Percentiles rank a stretch among this genome's conserved stretches.
Evolutionary conservation across 2,329 filamentous ascomycete species (phyloP).

Genomic region (Thermomyces lanuginosus): DNA sequence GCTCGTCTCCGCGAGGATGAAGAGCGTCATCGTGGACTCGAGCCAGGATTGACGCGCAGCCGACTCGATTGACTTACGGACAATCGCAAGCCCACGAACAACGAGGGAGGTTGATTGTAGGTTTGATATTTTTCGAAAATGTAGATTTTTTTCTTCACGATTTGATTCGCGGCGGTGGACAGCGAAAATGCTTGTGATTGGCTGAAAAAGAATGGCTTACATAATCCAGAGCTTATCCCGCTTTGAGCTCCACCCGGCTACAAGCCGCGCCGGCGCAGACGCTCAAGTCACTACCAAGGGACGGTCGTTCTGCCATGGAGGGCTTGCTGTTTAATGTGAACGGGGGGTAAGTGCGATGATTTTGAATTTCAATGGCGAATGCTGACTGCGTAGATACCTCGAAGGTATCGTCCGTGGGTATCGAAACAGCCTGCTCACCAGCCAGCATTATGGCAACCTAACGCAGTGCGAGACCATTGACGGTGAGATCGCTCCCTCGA

Average conservation of each 20-base stretch:
- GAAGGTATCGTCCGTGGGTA: slow-evolving; percentile 97
- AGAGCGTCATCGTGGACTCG: slow-evolving; percentile 56
- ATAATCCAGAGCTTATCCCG: slow-evolving; percentile 11
- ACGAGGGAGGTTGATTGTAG: too few relatives aligned
- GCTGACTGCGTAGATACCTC: slow-evolving; percentile 52
- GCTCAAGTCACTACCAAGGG: too few relatives aligned
- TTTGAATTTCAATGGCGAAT: neutral
- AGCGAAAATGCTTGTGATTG: slow-evolving; percentile 12
- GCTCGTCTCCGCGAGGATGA: slow-evolving; percentile 85
- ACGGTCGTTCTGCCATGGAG: slow-evolving; percentile 46
- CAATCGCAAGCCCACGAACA: too few relatives aligned
- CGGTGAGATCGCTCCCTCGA: slow-evolving; percentile 39
- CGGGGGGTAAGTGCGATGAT: slow-evolving; percentile 49
- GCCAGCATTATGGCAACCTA: slow-evolving; percentile 84
- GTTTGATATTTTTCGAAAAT: too few relatives aligned
- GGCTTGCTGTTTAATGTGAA: slow-evolving; percentile 89
- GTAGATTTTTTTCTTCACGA: too few relatives aligned
- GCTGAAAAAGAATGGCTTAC: slow-evolving; percentile 15
- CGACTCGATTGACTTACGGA: too few relatives aligned
- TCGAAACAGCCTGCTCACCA: slow-evolving; percentile 78
- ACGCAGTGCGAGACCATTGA: slow-evolving; percentile 97
- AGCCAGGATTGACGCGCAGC: too few relatives aligned
- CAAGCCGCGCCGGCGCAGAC: too few relatives aligned
- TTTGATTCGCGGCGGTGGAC: too few relatives aligned
- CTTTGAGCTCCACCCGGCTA: slow-evolving; percentile 2